These are phyloP conservation scores for Lachnellula cervina DNA, from an alignment of 2,329 filamentous ascomycete species.

Conservation along the genomic window DNA sequence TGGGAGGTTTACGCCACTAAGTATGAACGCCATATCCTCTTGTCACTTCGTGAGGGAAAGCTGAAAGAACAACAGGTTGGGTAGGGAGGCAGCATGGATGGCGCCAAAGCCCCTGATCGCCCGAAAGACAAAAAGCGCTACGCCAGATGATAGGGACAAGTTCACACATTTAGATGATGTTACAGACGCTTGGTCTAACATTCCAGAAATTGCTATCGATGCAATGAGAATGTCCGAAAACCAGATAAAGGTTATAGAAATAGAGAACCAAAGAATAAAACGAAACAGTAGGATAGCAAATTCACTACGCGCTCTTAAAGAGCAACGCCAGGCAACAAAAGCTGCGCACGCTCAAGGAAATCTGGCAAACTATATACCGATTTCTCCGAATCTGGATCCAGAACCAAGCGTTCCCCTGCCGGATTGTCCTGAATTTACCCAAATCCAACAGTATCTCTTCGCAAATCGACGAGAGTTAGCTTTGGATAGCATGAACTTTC, in stretches of 20 bases:
- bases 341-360: no score
- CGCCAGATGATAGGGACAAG: no score
- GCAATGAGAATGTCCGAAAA: background rate
- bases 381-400: background rate
- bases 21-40: background rate
- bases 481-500: constrained; percentile 10
- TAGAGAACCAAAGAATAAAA: background rate
- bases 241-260: background rate
- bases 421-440: background rate
- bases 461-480: constrained; percentile 3
- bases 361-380: background rate
- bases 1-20: background rate
- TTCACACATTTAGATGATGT: no score
- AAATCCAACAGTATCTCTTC: constrained; percentile 6
- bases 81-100: background rate
- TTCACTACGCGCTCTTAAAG: background rate
- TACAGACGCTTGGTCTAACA: no score
- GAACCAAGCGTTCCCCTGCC: background rate
- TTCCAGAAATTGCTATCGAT: background rate
- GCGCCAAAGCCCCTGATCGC: background rate
- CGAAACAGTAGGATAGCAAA: background rate
- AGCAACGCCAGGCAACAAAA: no score
- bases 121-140: background rate
- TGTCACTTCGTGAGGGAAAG: background rate
- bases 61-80: background rate